Conservation (phyloP, 176 grass and related monocot species). For the Themeda triandra region DNA sequence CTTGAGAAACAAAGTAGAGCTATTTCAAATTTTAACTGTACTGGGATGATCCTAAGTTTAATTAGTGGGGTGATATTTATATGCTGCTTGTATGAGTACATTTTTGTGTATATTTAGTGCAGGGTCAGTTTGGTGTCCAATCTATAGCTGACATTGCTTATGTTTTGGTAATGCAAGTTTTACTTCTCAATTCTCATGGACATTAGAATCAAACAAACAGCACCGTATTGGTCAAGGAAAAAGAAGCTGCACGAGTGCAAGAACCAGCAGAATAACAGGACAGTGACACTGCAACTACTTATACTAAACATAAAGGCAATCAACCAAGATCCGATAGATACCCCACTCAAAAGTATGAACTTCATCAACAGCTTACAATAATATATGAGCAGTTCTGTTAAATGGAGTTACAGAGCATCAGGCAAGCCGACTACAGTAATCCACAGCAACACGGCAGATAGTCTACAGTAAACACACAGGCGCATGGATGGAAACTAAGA, state of each 20-base stretch:
- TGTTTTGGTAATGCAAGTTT: not conserved
- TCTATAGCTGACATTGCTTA: not conserved
- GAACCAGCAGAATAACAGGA: not conserved
- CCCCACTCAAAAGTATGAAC: not conserved
- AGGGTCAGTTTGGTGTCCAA: not conserved
- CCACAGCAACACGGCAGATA: not conserved
- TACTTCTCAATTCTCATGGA: not conserved
- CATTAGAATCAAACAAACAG: not conserved
- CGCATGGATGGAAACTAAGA: not conserved
- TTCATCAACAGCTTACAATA: not conserved
- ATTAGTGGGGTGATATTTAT: too few relatives aligned
- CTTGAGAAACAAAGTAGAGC: too few relatives aligned
- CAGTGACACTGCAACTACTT: not conserved
- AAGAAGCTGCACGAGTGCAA: not conserved
- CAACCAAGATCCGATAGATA: not conserved
- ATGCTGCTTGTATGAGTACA: too few relatives aligned
- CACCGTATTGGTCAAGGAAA: too few relatives aligned
- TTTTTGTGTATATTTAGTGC: not conserved
- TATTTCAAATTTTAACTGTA: too few relatives aligned
- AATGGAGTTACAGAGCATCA: not conserved
- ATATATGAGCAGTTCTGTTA: not conserved
- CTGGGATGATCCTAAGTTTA: too few relatives aligned
- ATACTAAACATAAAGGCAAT: not conserved
- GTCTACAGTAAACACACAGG: slow-evolving; percentile 1
- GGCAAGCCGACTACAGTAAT: not conserved